Evolutionary conservation across 306 rosid species (phyloP), one percentile per base, ranked within the genome.

Genomic region (Acacia confusa): DNA sequence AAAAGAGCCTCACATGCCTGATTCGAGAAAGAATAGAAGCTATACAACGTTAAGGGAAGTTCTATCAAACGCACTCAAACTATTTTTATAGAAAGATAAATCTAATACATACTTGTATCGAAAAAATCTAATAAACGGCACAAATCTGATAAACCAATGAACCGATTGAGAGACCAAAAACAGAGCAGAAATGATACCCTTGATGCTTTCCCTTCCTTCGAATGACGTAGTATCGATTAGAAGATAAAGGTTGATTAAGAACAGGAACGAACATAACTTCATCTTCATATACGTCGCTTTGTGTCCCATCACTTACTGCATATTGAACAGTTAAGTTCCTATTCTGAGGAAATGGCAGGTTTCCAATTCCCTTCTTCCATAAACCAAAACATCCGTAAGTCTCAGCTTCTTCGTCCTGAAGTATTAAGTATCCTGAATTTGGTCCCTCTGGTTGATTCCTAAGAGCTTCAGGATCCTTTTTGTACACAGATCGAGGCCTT

Each of bases 221-320:
- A 3, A 93, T 70, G 22, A 83, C 85, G 52, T 92, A 90, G 82
- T 92, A 90, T 13, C 52, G 79, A 28, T 87, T 91, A 3, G 90
- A 76, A 76, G 88, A 81, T 72, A 90, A 36, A 2, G 97, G 97
- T 24, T 83, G 91, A 79, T 86, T 81, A 16, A 91, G 76, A 15
- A 85, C 95, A 12, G 97, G 95, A 79, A 94, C 75, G 76, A 92
- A 87, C 82, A 88, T 81, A 60, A 92, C 90, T 75, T 74, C 78
- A 1, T 83, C 72, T 0, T 0, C 0, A 17, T 27, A 0, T 0
- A 40, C 50, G 2, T 0, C 13, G 3, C 2, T 0, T 1, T 7
- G 0, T 2, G 12, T 0, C n/a, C 30, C 50, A 9, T 0, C 0
- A 40, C 28, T 36, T 52, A 20, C 3, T 9, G 19, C 12, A 40